Conservation (phyloP, 2,329 filamentous ascomycete species). For the Fusarium torulosum region DNA sequence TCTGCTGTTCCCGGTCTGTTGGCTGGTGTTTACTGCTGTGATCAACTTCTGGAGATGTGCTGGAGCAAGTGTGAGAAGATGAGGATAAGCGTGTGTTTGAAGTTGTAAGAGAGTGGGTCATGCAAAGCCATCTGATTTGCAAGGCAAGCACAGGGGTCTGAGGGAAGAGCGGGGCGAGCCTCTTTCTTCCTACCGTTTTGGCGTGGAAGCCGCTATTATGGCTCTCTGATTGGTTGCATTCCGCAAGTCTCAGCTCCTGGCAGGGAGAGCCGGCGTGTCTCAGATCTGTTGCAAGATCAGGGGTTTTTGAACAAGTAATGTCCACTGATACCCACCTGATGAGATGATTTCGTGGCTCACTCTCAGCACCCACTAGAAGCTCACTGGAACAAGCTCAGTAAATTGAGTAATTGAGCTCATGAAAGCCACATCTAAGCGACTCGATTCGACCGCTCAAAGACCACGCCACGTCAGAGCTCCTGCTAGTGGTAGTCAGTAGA, state of each 20-base stretch:
- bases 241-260: constrained; percentile 25
- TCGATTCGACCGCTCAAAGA: background rate
- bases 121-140: constrained; percentile 43
- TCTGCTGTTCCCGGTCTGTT: constrained; percentile 19
- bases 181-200: constrained; percentile 43
- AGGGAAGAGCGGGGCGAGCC: constrained; percentile 42
- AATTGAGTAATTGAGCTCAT: constrained; percentile 3
- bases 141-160: constrained; percentile 27
- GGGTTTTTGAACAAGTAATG: constrained; percentile 8
- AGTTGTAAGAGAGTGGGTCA: constrained; percentile 42
- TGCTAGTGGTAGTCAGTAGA: background rate
- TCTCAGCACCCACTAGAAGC: constrained; percentile 31
- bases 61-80: constrained; percentile 31
- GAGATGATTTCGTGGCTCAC: constrained; percentile 22
- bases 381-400: constrained; percentile 33
- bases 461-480: constrained; percentile 15
- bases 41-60: constrained; percentile 16
- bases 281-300: constrained; percentile 59
- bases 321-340: constrained; percentile 23
- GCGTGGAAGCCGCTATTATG: constrained; percentile 32
- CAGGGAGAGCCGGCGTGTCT: constrained; percentile 51
- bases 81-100: constrained; percentile 48
- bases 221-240: constrained; percentile 29
- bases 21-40: constrained; percentile 24
- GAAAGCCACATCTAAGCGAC: constrained; percentile 22